Base-by-base conservation (phyloP, 495 filamentous ascomycete genomes). In the Penicillium coprophilum region DNA sequence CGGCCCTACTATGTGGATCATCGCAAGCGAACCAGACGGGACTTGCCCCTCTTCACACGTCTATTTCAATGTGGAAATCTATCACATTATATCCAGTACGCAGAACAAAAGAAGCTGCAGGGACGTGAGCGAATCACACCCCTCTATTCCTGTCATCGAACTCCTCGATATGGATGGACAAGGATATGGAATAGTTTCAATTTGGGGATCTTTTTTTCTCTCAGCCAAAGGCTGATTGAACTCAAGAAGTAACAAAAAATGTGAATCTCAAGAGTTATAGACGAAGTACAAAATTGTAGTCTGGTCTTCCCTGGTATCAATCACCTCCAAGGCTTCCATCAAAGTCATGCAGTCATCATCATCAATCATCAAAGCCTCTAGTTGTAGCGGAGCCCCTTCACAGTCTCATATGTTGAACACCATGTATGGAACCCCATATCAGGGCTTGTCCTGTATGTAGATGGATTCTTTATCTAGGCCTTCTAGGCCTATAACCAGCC, bases 331-430 rank as follows among this genome's bases (percentile, higher is more conserved):
- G n/a, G n/a, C n/a, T n/a, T n/a, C n/a, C 13, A 28, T 40, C 50
- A 52, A 43, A 52, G 6, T 30, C 53, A 57, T 61, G 6, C 15
- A 13, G 36, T 50, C 47, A 20, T 56, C 44, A 50, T 61, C 59
- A 59, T 61, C 10, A 58, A 23, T 52, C 55, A 53, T 62, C 12
- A 27, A 45, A 38, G 43, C 27, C 13, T 28, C 43, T 46, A 44
- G 47, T 34, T 50, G 41, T 56, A 13, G 43, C 36, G 21, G 44
- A 41, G 43, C 21, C 45, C 44, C 45, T 47, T 32, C 11, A 10
- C 17, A 20, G 10, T 20, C n/a, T 47, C n/a, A 7, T n/a, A 8
- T 7, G 1, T 38, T 38, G 6, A 44, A 45, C 6, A 24, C 9
- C 21, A 24, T 24, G 45, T 7, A 46, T 20, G 4, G 15, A 38